Evolutionary conservation across 2,329 filamentous ascomycete species (phyloP).

Genomic region (Penicillium olsonii): DNA sequence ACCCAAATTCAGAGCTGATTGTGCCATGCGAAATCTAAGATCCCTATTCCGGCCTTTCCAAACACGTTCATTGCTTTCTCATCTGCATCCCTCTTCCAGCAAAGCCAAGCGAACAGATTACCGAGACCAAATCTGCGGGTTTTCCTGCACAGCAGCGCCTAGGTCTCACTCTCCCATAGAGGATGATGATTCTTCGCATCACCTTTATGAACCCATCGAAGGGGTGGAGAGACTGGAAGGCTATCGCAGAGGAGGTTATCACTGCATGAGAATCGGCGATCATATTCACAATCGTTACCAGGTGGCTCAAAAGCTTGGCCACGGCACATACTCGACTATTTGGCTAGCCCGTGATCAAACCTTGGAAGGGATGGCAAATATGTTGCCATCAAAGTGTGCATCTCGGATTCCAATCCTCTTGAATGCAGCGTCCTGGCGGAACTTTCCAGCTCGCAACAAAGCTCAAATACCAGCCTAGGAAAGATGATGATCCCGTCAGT

Average conservation of each 20-base stretch:
- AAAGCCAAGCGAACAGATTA: background rate
- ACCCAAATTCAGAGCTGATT: background rate
- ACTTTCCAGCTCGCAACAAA: constrained; percentile 3
- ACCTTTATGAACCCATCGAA: constrained; percentile 17
- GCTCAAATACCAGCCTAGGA: background rate
- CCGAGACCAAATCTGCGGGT: background rate
- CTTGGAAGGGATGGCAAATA: constrained; percentile 20
- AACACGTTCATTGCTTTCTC: background rate
- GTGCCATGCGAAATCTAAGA: background rate
- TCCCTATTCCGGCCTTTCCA: background rate
- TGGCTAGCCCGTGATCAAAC: constrained; percentile 33
- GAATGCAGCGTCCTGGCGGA: constrained; percentile 16
- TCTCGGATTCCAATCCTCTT: constrained; percentile 19
- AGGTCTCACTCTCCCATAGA: constrained; percentile 1
- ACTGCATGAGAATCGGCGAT: constrained; percentile 32
- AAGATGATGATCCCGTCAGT: constrained; percentile 13
- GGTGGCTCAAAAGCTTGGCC: constrained; percentile 44
- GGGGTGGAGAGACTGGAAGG: constrained; percentile 23
- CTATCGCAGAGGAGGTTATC: constrained; percentile 31
- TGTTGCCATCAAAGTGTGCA: constrained; percentile 32
- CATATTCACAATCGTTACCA: constrained; percentile 36
- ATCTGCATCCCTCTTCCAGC: background rate
- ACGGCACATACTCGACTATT: constrained; percentile 39
- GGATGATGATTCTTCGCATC: background rate
- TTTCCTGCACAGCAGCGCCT: background rate